Conservation (phyloP, 148 eudicot genomes). For the Rhododendron mucronatum region DNA sequence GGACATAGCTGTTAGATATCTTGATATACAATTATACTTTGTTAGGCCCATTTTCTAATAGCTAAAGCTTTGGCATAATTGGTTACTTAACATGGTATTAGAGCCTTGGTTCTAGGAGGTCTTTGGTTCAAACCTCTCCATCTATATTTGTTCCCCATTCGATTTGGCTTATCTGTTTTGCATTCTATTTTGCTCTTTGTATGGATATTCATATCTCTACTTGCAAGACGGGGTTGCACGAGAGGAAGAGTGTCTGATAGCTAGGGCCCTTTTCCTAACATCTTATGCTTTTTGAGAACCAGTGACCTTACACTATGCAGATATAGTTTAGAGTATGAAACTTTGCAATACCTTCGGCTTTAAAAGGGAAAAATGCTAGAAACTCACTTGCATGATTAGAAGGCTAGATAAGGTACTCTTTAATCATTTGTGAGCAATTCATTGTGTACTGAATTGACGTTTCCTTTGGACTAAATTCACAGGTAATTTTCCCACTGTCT, state of each 20-base stretch:
- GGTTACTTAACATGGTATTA: not conserved
- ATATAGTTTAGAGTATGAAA: not conserved
- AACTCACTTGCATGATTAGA: not conserved
- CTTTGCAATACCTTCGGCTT: not conserved
- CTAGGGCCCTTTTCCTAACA: not conserved
- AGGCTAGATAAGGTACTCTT: not conserved
- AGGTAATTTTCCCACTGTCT: not conserved
- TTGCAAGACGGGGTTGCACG: not conserved
- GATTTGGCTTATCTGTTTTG: not conserved
- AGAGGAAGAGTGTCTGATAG: not conserved
- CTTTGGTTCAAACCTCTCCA: not conserved
- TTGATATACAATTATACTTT: not conserved
- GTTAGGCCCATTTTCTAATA: not conserved
- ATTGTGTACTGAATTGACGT: not conserved
- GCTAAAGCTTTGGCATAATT: not conserved
- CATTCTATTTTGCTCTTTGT: not conserved
- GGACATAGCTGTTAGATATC: not conserved
- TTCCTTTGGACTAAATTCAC: not conserved
- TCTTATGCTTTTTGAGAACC: not conserved
- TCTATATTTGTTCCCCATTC: not conserved
- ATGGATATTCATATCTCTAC: not conserved
- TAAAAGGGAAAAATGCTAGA: not conserved
- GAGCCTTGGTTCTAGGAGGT: not conserved
- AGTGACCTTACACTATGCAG: not conserved
- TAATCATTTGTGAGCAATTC: not conserved